These are phyloP conservation scores for Paraphaeosphaeria minitans DNA, from an alignment of 2,329 filamentous ascomycete genomes.

Conservation along the genomic window DNA sequence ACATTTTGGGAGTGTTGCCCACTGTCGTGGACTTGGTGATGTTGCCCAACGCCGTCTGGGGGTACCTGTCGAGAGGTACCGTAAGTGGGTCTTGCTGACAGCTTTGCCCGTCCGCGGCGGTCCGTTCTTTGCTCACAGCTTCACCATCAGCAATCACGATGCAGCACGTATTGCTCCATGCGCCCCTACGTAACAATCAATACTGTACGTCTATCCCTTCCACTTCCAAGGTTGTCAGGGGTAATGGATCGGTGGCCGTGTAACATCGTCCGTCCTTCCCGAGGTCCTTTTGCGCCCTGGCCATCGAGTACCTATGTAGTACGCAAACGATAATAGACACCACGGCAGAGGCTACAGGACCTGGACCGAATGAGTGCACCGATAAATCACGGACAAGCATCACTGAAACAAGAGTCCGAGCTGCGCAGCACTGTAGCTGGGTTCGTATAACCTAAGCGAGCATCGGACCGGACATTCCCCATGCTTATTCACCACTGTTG, in stretches of 20 bases:
- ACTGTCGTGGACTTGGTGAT: not conserved
- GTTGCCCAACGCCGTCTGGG: not conserved
- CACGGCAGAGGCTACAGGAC: not conserved
- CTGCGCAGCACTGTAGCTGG: not conserved
- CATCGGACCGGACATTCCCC: constrained; percentile 7
- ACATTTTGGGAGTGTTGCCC: not conserved
- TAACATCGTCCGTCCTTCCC: not conserved
- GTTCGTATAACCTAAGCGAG: not conserved
- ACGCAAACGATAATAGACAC: not conserved
- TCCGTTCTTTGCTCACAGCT: not conserved
- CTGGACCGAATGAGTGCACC: constrained; percentile 12
- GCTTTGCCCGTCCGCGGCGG: not conserved
- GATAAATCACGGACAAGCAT: constrained; percentile 9
- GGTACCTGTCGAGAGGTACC: too few species aligned
- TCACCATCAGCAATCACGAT: not conserved
- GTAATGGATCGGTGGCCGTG: not conserved
- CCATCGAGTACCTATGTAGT: not conserved
- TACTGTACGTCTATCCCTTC: not conserved
- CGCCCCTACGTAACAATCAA: not conserved
- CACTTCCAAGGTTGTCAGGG: not conserved
- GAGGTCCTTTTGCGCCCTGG: not conserved
- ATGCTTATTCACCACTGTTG: constrained; percentile 15
- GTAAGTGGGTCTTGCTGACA: not conserved
- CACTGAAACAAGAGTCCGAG: not conserved
- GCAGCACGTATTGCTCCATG: not conserved